Base-by-base conservation (phyloP, 2,329 filamentous ascomycete species). In the Arthrobotrys sinensis region DNA sequence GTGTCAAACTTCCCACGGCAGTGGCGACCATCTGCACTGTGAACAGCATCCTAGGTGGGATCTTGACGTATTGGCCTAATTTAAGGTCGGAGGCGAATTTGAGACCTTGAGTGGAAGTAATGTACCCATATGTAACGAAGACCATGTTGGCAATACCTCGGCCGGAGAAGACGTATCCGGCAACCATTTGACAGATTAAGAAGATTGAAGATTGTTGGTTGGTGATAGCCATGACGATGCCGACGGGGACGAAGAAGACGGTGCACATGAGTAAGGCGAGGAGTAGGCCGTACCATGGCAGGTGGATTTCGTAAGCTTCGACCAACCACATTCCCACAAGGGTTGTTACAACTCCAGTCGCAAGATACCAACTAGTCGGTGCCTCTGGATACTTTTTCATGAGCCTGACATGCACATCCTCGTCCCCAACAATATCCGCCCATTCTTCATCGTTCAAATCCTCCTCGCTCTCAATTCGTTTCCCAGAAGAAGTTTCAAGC, bases 81-180 rank as follows among this genome's bases (percentile, higher is more conserved):
- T 97, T 97, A 63, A 97, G 87, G 83, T 97, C 93, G 1, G 92
- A 91, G 0, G 92, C 91, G 83, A 96, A 97, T 83, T 96, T 96
- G 83, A 96, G 91, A 32, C 93, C 93, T 85, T 97, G 93, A 0
- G 93, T 92, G 0, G 92, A 94, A 3, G 92, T 94, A 82, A 96
- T 96, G 45, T 96, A 96, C 79, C 93, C 93, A 83, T 96, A 97
- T 0, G 93, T 96, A 57, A 95, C 93, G 82, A 96, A 97, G 40
- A 96, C 92, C 93, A 96, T 96, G 84, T 96, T 96, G 63, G 93
- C 93, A 10, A 96, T 92, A 0, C 93, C 93, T 0, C 92, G 91
- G 32, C 93, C 93, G 0, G 93, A 93, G 83, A 96, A 96, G 14
- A 93, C 87, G 63, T 89, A 90, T 67, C 93, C 93, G 80, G 92